Conservation (phyloP, 176 grass and related monocot species). For the Triticum monococcum region DNA sequence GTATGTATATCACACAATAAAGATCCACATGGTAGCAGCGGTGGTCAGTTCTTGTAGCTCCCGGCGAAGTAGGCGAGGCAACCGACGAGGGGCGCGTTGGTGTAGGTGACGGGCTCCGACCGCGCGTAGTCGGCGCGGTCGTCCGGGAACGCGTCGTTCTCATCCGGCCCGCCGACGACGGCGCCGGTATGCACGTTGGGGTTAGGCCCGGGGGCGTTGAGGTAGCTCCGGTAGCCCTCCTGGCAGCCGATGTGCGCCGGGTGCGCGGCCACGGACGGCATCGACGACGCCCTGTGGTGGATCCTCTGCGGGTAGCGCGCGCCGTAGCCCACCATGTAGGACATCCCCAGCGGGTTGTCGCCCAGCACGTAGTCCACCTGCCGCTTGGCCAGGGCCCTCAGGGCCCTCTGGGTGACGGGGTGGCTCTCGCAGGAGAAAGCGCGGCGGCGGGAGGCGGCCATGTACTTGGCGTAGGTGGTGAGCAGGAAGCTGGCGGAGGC, state of each 20-base stretch:
- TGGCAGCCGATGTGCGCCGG: conserved; percentile 61
- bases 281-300: conserved; percentile 76
- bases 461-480: conserved; percentile 80
- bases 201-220: conserved; percentile 45
- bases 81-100: conserved; percentile 69
- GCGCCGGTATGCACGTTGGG: conserved; percentile 69
- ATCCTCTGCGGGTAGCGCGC: conserved; percentile 48
- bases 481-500: conserved; percentile 77
- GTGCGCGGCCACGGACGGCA: conserved; percentile 62
- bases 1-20: neutral
- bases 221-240: conserved; percentile 57
- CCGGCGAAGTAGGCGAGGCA: conserved; percentile 71
- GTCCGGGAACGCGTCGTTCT: conserved; percentile 58
- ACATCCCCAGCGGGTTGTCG: conserved; percentile 52
- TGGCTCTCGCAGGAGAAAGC: conserved; percentile 47
- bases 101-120: conserved; percentile 72
- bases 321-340: conserved; percentile 82
- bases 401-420: conserved; percentile 28
- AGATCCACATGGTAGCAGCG: neutral
- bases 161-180: conserved; percentile 72
- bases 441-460: conserved; percentile 53
- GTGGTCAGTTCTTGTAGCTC: conserved; percentile 33
- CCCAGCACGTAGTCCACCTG: conserved; percentile 92
- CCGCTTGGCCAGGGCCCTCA: conserved; percentile 54
- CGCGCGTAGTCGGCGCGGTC: conserved; percentile 56